Conservation (phyloP, 257 asterid genomes). For the Solanum chaucha region DNA sequence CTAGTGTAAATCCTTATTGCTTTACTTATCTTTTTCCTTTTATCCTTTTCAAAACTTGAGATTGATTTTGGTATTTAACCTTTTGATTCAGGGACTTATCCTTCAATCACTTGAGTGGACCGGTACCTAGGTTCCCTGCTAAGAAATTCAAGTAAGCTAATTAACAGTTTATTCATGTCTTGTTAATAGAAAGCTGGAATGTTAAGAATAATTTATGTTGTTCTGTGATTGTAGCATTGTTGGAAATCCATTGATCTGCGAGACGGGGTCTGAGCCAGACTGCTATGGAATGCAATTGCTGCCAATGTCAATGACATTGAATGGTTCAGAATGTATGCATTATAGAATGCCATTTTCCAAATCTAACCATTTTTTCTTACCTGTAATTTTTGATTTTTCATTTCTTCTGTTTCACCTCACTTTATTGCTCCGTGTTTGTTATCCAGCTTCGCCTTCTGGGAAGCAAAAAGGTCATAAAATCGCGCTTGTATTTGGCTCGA, state of each 20-base stretch:
- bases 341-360: background rate
- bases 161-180: background rate
- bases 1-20: slow-evolving; percentile 45
- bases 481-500: slow-evolving; percentile 56
- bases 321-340: slow-evolving; percentile 48
- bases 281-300: slow-evolving; percentile 53
- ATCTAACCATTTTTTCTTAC: background rate
- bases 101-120: slow-evolving; percentile 89
- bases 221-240: slow-evolving; percentile 34
- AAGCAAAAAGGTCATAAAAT: slow-evolving; percentile 49
- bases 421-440: background rate
- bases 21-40: background rate
- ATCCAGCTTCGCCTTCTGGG: slow-evolving; percentile 20
- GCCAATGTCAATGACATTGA: slow-evolving; percentile 90
- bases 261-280: slow-evolving; percentile 44
- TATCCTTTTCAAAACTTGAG: background rate
- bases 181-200: background rate
- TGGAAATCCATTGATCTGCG: slow-evolving; percentile 83
- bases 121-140: slow-evolving; percentile 64
- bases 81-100: slow-evolving; percentile 69
- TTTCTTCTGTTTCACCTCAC: background rate
- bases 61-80: background rate
- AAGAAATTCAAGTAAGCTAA: slow-evolving; percentile 73
- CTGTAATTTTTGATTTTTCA: background rate
- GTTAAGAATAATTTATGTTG: background rate